phyloP scores from a whole-genome alignment of 2,329 filamentous ascomycete genomes.

The Aspergillus oerlinghausenensis region DNA sequence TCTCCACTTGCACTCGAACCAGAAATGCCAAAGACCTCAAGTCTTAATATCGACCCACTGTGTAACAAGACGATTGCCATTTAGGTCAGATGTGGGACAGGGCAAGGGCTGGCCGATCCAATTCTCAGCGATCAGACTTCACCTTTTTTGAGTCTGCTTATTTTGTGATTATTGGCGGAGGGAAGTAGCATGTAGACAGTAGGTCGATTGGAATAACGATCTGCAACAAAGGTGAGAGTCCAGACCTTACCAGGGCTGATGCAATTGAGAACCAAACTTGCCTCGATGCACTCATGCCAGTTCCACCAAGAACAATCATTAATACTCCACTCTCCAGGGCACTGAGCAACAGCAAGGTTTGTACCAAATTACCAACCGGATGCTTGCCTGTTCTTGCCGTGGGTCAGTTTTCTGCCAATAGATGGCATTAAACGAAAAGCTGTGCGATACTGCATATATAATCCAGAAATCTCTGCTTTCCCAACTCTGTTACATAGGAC shows the following conservation, averaged over 20 bases:
- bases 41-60: not conserved
- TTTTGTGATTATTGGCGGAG: not conserved
- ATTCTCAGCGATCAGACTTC: not conserved
- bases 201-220: not conserved
- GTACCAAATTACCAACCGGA: not conserved
- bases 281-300: too few relatives aligned
- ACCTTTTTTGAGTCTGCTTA: not conserved
- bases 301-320: not conserved
- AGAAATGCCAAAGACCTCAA: not conserved
- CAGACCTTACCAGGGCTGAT: not conserved
- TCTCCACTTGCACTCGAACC: not conserved
- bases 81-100: not conserved
- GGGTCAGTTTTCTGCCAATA: not conserved
- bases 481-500: constrained; percentile 12
- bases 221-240: not conserved
- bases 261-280: too few relatives aligned
- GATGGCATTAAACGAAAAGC: constrained; percentile 8
- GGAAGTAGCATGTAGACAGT: not conserved
- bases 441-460: constrained; percentile 6
- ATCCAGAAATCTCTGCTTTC: constrained; percentile 7
- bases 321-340: not conserved
- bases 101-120: not conserved
- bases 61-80: not conserved
- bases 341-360: not conserved
- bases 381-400: too few relatives aligned